Evolutionary conservation across 768 basidiomycete genomes (phyloP).

Genomic region (Fomitopsis pulvina): DNA sequence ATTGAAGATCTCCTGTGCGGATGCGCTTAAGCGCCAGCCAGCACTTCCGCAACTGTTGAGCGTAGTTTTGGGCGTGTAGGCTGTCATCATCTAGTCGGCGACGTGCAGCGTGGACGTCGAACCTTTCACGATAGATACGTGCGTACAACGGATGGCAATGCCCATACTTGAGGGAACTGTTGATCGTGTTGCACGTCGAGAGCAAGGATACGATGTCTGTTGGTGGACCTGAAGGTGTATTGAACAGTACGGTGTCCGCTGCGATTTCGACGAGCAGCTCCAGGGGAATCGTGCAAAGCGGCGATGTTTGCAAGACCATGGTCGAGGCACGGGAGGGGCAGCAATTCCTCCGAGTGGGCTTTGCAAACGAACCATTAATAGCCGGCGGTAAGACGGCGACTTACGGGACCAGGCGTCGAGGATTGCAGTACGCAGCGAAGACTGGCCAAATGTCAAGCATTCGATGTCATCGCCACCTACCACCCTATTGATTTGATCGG

Average conservation of each 20-base stretch:
- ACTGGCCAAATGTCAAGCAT: background rate
- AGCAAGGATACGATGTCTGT: constrained; percentile 42
- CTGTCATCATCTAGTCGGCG: constrained; percentile 41
- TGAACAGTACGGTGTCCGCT: constrained; percentile 36
- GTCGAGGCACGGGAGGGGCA: background rate
- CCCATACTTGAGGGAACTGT: constrained; percentile 28
- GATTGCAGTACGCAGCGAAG: background rate
- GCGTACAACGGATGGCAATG: constrained; percentile 40
- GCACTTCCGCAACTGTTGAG: constrained; percentile 32
- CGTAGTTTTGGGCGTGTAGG: constrained; percentile 32
- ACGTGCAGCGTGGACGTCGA: constrained; percentile 45
- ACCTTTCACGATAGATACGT: constrained; percentile 46
- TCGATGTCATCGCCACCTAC: background rate
- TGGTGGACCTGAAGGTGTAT: constrained; percentile 40
- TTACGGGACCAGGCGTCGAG: background rate
- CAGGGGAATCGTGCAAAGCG: constrained; percentile 29
- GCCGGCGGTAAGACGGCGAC: background rate
- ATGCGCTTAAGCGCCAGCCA: constrained; percentile 26
- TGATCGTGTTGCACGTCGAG: constrained; percentile 33
- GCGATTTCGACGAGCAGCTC: constrained; percentile 47
- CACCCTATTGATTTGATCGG: background rate
- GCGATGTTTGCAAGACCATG: background rate
- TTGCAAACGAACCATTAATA: background rate
- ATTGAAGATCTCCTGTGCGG: constrained; percentile 25
- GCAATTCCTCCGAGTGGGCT: background rate